Evolutionary conservation across 257 asterid genomes (phyloP).

Genomic region (Solanum neorickii): DNA sequence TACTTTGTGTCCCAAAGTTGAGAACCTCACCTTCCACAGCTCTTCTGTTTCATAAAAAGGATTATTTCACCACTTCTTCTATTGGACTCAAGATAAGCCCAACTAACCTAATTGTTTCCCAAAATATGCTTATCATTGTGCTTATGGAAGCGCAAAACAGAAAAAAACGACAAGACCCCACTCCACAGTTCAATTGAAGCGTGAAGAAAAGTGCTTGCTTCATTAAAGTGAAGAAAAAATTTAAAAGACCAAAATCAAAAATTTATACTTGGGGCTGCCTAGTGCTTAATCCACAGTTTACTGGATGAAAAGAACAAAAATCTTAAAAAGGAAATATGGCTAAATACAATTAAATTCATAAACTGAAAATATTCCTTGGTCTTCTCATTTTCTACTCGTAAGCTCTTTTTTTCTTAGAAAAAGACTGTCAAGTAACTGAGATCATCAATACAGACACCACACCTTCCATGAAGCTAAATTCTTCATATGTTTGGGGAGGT

Average conservation of each 20-base stretch:
- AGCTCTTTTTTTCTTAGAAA: background rate
- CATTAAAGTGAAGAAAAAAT: background rate
- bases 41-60: background rate
- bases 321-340: background rate
- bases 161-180: background rate
- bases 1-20: background rate
- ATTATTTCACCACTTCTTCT: background rate
- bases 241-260: background rate
- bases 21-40: background rate
- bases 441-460: background rate
- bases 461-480: conserved; percentile 85
- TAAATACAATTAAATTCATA: background rate
- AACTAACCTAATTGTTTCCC: background rate
- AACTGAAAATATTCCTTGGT: background rate
- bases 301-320: background rate
- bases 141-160: background rate
- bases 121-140: background rate
- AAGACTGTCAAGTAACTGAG: background rate
- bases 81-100: background rate
- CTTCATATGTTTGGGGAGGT: conserved; percentile 67
- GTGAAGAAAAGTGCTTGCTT: background rate
- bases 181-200: background rate
- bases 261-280: background rate
- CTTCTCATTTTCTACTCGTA: background rate
- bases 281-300: background rate